A percentile compares a stretch with the other conserved stretches of the same genome.
These are phyloP conservation scores for Cephalotrichum gorgonifer DNA, from an alignment of 2,329 filamentous ascomycete genomes.

Conservation along the genomic window DNA sequence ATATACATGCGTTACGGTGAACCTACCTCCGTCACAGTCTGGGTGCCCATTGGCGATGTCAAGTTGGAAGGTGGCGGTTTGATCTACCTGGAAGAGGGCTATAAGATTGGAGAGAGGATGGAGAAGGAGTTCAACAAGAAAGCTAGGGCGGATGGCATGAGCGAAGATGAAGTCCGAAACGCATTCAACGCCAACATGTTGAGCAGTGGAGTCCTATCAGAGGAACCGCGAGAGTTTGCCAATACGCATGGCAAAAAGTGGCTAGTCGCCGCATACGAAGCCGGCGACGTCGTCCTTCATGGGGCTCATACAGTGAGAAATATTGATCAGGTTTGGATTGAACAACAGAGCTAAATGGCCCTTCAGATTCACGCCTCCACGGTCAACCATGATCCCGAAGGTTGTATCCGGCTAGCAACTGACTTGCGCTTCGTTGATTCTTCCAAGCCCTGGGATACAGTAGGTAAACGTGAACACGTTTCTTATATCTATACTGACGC, in stretches of 20 bases:
- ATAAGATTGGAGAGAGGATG: not conserved
- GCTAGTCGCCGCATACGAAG: not conserved
- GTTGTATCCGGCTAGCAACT: conserved; percentile 42
- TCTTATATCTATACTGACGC: too few species aligned
- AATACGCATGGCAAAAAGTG: not conserved
- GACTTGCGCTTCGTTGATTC: conserved; percentile 45
- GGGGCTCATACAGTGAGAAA: not conserved
- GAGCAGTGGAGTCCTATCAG: not conserved
- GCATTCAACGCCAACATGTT: not conserved
- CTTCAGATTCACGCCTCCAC: conserved; percentile 50
- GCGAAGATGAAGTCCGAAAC: not conserved
- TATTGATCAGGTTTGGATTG: too few species aligned
- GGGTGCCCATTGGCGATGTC: conserved; percentile 46
- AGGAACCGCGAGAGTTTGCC: not conserved
- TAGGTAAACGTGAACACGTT: conserved; percentile 13
- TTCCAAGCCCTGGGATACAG: conserved; percentile 37
- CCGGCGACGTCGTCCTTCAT: not conserved
- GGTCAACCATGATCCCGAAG: conserved; percentile 39
- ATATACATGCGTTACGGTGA: conserved; percentile 46
- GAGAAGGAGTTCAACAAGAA: not conserved
- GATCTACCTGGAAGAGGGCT: conserved; percentile 20
- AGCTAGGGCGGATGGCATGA: not conserved
- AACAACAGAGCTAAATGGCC: too few species aligned
- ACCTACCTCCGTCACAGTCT: conserved; percentile 43
- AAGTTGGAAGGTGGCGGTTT: conserved; percentile 43